Conservation (phyloP, 331 rosid genomes). For the Telfairia occidentalis region DNA sequence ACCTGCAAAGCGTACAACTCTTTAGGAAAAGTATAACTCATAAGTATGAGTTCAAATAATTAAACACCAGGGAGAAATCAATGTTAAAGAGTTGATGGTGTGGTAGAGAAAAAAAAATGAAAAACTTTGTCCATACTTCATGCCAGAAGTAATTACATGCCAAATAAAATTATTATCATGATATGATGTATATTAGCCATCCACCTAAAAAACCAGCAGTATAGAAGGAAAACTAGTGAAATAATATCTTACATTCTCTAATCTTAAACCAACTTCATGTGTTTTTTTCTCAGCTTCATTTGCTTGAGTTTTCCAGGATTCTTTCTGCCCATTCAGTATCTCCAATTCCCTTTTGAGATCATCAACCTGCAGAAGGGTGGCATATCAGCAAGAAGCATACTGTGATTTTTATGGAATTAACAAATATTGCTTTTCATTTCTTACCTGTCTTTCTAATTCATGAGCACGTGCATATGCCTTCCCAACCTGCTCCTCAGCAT, state of each 20-base stretch:
- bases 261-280: conserved; percentile 41
- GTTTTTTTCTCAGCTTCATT: conserved; percentile 48
- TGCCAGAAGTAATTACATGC: not conserved
- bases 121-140: not conserved
- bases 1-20: not conserved
- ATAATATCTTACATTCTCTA: conserved; percentile 43
- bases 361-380: conserved; percentile 29
- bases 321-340: conserved; percentile 43
- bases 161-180: not conserved
- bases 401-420: not conserved
- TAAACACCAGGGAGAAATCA: not conserved
- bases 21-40: not conserved
- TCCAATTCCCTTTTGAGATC: conserved; percentile 46
- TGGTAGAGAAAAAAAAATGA: not conserved
- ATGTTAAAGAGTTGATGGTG: not conserved
- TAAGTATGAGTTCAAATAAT: not conserved
- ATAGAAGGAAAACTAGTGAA: not conserved
- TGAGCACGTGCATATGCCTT: conserved; percentile 82
- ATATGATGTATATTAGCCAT: not conserved
- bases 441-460: conserved; percentile 77
- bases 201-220: not conserved
- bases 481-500: conserved; percentile 58
- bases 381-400: not conserved
- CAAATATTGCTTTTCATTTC: conserved; percentile 8
- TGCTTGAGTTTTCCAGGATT: conserved; percentile 45